phyloP scores from a whole-genome alignment of 345 rosid genomes.

The Lumnitzera littorea region DNA sequence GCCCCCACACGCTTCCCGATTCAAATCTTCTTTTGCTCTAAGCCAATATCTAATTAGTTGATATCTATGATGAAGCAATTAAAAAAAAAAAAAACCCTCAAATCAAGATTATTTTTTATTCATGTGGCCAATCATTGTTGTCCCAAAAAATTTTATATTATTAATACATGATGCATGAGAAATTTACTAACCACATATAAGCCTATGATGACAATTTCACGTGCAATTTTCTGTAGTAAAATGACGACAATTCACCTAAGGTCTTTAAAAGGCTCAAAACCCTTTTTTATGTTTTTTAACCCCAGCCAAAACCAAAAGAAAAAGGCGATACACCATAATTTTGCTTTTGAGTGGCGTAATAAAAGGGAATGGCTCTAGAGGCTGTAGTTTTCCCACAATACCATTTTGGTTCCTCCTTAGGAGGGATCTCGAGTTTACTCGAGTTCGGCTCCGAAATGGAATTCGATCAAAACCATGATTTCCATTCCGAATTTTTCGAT shows the following conservation, averaged over 20 bases:
- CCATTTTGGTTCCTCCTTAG: slow-evolving; percentile 26
- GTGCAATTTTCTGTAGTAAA: slow-evolving; percentile 25
- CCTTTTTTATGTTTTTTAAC: background rate
- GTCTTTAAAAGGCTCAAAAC: slow-evolving; percentile 30
- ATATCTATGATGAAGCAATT: no score
- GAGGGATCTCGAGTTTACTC: slow-evolving; percentile 20
- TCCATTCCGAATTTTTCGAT: no score
- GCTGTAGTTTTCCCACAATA: slow-evolving; percentile 54
- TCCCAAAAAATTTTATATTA: no score
- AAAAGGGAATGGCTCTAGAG: slow-evolving; percentile 54
- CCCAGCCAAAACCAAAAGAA: slow-evolving; percentile 8
- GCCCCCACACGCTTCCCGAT: no score
- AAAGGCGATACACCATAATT: background rate
- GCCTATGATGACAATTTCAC: slow-evolving; percentile 14
- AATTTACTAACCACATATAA: slow-evolving; percentile 4
- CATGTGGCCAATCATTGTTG: no score
- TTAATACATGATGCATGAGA: background rate
- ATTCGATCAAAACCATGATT: no score
- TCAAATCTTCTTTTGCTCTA: no score
- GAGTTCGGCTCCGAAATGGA: background rate
- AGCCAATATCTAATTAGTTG: no score
- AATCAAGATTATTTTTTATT: no score
- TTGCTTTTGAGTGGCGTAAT: slow-evolving; percentile 4
- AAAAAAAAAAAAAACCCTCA: no score
- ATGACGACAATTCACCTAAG: slow-evolving; percentile 6